Conservation (phyloP, 805 yeast species). For the Wickerhamiella azyma region DNA sequence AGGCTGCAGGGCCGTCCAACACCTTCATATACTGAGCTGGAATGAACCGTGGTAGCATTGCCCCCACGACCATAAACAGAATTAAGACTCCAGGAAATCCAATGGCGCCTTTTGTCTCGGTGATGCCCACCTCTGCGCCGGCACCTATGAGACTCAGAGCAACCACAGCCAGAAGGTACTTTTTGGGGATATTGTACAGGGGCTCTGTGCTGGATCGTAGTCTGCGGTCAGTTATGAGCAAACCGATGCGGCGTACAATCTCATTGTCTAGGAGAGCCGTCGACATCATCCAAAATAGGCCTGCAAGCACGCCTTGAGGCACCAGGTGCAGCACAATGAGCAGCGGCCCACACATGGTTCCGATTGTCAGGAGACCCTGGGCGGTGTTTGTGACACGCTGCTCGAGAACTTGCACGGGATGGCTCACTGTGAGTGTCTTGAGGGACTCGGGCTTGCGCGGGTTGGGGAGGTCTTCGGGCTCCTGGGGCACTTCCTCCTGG, state of each 20-base stretch:
- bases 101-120: slow-evolving; percentile 78
- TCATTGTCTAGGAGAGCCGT: slow-evolving; percentile 52
- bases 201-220: slow-evolving; percentile 26
- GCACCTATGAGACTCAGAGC: slow-evolving; percentile 51
- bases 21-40: slow-evolving; percentile 43
- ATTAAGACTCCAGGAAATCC: slow-evolving; percentile 84
- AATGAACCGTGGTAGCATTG: slow-evolving; percentile 49
- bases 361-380: slow-evolving; percentile 75
- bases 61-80: slow-evolving; percentile 46
- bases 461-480: too few relatives aligned
- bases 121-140: slow-evolving; percentile 70
- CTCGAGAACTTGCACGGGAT: slow-evolving; percentile 51
- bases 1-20: slow-evolving; percentile 47
- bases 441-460: too few relatives aligned
- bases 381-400: slow-evolving; percentile 73
- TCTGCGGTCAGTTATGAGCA: slow-evolving; percentile 44
- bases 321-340: slow-evolving; percentile 65
- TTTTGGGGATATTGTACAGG: slow-evolving; percentile 24
- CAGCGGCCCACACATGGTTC: slow-evolving; percentile 82
- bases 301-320: slow-evolving; percentile 89
- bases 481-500: slow-evolving; percentile 15
- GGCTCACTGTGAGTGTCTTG: too few relatives aligned
- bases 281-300: slow-evolving; percentile 90
- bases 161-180: slow-evolving; percentile 39
- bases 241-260: slow-evolving; percentile 48